Base-by-base conservation (phyloP, 306 rosid species). In the Coriaria nepalensis region DNA sequence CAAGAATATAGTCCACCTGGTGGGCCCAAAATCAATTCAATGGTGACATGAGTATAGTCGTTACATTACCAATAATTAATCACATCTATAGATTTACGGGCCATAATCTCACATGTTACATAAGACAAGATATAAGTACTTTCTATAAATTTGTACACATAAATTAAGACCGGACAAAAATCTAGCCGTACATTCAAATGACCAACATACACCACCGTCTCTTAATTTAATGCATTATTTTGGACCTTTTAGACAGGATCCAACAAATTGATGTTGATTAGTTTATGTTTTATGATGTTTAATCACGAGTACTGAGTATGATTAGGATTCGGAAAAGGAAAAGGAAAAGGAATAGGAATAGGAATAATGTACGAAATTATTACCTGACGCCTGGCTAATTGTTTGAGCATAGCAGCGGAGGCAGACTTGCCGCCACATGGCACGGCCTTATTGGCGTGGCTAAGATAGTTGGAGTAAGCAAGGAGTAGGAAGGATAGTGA, bases 1-100 rank as follows among this genome's bases (percentile, higher is more conserved):
- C 98, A 0, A 85, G 81, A 67, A 92, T 92, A 56, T 92, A 79
- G 61, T 85, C 94, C 73, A 92, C 98, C 96, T 92, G 59, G 51
- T 40, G 41, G 49, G 55, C 79, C 68, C 59, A 37, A 43, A 50
- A 50, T 42, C 2, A 35, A 61, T 20, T n/a, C n/a, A n/a, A n/a
- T 6, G 45, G 6, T 37, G 32, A 11, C 48, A 56, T 13, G 62
- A 6, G 10, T 10, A 5, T 45, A 11, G n/a, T n/a, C n/a, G n/a
- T n/a, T n/a, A n/a, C n/a, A n/a, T n/a, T n/a, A n/a, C n/a, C n/a
- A n/a, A n/a, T 2, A 53, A 45, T 12, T 36, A 46, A 57, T 57
- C n/a, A n/a, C n/a, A n/a, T n/a, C n/a, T n/a, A n/a, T n/a, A n/a
- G n/a, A n/a, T n/a, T n/a, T n/a, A n/a, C n/a, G n/a, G n/a, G n/a